These are phyloP conservation scores for Ustilago shanxiensis DNA, from an alignment of 1,284 basidiomycete genomes.

Conservation along the genomic window DNA sequence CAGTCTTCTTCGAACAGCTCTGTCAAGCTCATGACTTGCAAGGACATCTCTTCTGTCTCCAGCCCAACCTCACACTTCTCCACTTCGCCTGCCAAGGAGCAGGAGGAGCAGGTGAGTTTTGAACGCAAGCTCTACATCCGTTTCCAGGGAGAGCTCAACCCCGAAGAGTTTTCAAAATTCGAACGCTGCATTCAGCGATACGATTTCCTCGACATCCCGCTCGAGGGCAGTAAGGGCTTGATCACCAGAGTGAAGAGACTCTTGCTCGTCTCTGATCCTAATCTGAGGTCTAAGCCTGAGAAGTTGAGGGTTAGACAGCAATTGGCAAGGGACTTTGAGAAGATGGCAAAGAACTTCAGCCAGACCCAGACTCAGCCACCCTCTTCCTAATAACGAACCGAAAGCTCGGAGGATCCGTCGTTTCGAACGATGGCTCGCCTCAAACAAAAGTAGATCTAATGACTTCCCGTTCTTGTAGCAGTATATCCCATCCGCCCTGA, in stretches of 20 bases:
- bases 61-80: slow-evolving; percentile 28
- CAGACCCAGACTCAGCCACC: slow-evolving; percentile 17
- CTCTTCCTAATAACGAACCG: not conserved
- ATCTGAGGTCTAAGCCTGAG: slow-evolving; percentile 51
- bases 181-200: slow-evolving; percentile 64
- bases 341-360: slow-evolving; percentile 50
- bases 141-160: slow-evolving; percentile 53
- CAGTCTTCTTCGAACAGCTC: slow-evolving; percentile 3
- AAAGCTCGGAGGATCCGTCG: not conserved
- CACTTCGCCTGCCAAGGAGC: slow-evolving; percentile 22
- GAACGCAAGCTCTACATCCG: slow-evolving; percentile 58
- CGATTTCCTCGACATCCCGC: slow-evolving; percentile 60
- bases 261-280: slow-evolving; percentile 56
- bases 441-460: not conserved
- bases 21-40: slow-evolving; percentile 26
- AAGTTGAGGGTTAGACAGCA: slow-evolving; percentile 53
- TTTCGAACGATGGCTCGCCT: too few relatives aligned
- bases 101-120: slow-evolving; percentile 22
- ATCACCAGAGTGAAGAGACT: slow-evolving; percentile 63
- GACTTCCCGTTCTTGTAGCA: slow-evolving; percentile 4
- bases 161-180: slow-evolving; percentile 57
- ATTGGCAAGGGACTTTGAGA: slow-evolving; percentile 62
- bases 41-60: slow-evolving; percentile 18
- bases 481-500: slow-evolving; percentile 6
- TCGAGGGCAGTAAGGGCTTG: slow-evolving; percentile 61